Conservation (phyloP, 169 alveolate genomes). For the Plasmodium inui region DNA sequence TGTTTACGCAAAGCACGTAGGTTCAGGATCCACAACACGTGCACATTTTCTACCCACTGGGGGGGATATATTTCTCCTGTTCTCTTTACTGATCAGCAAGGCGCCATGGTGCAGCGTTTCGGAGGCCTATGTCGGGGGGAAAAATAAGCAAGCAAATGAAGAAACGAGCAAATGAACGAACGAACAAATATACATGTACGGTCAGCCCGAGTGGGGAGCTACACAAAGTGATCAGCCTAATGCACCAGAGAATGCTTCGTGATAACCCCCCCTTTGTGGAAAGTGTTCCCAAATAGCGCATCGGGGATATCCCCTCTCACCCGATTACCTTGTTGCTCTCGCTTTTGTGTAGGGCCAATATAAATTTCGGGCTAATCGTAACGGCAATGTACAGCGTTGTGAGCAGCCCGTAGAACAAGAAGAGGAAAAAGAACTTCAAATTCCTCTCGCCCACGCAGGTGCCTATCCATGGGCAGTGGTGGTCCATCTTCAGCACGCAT, state of each 20-base stretch:
- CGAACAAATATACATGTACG: background rate
- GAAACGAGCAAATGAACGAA: background rate
- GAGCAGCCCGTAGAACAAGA: conserved; percentile 29
- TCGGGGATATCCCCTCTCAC: background rate
- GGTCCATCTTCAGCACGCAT: conserved; percentile 68
- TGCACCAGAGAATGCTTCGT: background rate
- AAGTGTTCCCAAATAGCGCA: background rate
- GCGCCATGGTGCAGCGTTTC: conserved; percentile 32
- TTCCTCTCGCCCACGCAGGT: conserved; percentile 71
- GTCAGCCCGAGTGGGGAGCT: background rate
- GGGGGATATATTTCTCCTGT: background rate
- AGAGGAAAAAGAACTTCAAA: conserved; percentile 42
- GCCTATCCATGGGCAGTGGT: conserved; percentile 75
- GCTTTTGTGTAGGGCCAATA: conserved; percentile 19
- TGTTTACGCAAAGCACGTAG: background rate
- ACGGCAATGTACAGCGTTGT: conserved; percentile 21
- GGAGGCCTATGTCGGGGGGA: background rate
- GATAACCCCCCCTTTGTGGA: no score
- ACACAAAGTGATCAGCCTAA: background rate
- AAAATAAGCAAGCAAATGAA: background rate
- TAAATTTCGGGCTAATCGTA: conserved; percentile 35
- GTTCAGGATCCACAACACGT: background rate
- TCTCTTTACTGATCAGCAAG: conserved; percentile 35
- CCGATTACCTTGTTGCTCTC: conserved; percentile 13
- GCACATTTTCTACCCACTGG: background rate